Percentiles rank a stretch among this genome's conserved stretches.
These are phyloP conservation scores for Colletotrichum lindemuthianum DNA, from an alignment of 2,329 filamentous ascomycete genomes.

Conservation along the genomic window DNA sequence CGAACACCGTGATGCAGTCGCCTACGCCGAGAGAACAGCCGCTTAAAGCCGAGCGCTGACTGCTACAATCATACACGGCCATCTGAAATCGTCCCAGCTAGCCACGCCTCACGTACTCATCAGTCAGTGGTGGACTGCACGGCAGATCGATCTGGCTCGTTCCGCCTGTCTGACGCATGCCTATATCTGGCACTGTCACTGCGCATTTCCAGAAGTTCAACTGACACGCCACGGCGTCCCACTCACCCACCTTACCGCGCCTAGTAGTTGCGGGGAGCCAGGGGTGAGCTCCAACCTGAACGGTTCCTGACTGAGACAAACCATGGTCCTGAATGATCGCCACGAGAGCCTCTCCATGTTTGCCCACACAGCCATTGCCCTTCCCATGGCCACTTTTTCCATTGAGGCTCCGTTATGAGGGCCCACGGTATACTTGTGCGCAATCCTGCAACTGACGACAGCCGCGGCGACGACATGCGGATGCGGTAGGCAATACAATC, in stretches of 20 bases:
- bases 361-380: too few relatives aligned
- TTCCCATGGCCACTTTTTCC: too few relatives aligned
- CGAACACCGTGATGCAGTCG: slow-evolving; percentile 13
- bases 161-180: slow-evolving; percentile 3
- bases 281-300: slow-evolving; percentile 26
- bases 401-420: too few relatives aligned
- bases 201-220: slow-evolving; percentile 21
- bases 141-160: slow-evolving; percentile 9
- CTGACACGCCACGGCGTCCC: slow-evolving; percentile 17
- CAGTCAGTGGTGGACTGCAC: neutral
- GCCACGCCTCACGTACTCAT: neutral
- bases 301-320: slow-evolving; percentile 33
- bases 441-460: too few relatives aligned
- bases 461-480: too few relatives aligned
- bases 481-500: too few relatives aligned
- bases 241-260: slow-evolving; percentile 24
- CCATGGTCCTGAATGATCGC: slow-evolving; percentile 23
- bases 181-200: slow-evolving; percentile 19
- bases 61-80: neutral
- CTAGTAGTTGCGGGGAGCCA: slow-evolving; percentile 32
- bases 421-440: too few relatives aligned
- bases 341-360: neutral
- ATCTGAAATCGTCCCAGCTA: neutral
- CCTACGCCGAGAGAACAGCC: slow-evolving; percentile 14
- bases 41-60: slow-evolving; percentile 2